Evolutionary conservation across 306 rosid species (phyloP).

Genomic region (Rosa chinensis): DNA sequence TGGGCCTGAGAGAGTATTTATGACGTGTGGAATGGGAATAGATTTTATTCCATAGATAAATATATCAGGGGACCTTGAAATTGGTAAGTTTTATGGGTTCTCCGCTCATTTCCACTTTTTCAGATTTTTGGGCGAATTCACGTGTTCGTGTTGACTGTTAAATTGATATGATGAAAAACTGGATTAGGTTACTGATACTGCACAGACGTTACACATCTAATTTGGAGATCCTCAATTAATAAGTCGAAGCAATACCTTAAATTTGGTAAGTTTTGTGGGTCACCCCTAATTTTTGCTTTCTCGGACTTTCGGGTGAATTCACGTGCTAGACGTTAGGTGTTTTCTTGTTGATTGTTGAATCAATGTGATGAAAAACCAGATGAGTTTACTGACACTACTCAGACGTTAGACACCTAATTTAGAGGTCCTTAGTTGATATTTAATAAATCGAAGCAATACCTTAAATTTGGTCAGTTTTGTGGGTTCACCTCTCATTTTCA

Average conservation of each 20-base stretch:
- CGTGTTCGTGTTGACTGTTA: background rate
- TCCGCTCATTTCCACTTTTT: background rate
- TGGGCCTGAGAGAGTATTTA: background rate
- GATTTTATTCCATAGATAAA: background rate
- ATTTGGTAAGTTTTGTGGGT: too few species aligned
- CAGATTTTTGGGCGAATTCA: background rate
- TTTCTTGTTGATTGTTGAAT: background rate
- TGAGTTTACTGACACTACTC: background rate
- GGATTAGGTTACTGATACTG: too few species aligned
- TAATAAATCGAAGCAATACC: background rate
- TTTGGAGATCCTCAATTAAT: too few species aligned
- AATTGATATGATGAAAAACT: too few species aligned
- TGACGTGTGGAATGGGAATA: background rate
- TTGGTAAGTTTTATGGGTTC: background rate
- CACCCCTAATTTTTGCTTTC: too few species aligned
- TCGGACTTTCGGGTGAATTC: background rate
- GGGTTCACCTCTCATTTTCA: too few species aligned
- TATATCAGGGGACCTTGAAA: background rate
- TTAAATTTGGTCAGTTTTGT: too few species aligned
- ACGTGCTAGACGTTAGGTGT: background rate
- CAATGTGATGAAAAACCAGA: background rate
- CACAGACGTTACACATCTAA: too few species aligned
- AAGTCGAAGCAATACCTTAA: too few species aligned
- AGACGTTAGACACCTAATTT: background rate
- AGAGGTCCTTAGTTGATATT: too few species aligned